Percentiles rank a stretch among this genome's conserved stretches.
Conservation (phyloP, 2,329 filamentous ascomycete genomes). For the Verticillium isaacii region DNA sequence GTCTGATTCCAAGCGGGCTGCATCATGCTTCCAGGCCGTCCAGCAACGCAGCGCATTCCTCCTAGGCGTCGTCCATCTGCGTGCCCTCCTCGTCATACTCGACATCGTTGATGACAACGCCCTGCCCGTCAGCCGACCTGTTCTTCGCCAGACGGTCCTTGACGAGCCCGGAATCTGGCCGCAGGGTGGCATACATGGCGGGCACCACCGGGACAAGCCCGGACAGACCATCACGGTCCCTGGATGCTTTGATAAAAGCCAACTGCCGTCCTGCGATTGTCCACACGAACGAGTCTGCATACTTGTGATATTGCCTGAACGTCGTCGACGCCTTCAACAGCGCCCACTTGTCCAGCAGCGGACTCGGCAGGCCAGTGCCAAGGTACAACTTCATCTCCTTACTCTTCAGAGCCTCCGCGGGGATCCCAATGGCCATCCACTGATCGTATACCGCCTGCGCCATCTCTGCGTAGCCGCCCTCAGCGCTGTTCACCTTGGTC, state of each 20-base stretch:
- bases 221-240: conserved; percentile 6
- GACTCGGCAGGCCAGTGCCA: conserved; percentile 16
- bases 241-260: conserved; percentile 38
- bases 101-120: conserved; percentile 1
- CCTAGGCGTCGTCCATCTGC: conserved; percentile 1
- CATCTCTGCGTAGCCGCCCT: conserved; percentile 18
- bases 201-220: conserved; percentile 27
- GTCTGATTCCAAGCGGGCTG: background rate
- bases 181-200: conserved; percentile 27
- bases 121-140: conserved; percentile 3
- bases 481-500: conserved; percentile 15
- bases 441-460: conserved; percentile 30
- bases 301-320: conserved; percentile 33
- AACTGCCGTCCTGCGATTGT: conserved; percentile 44
- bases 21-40: background rate
- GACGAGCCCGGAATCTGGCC: conserved; percentile 27
- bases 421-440: conserved; percentile 38
- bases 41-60: background rate
- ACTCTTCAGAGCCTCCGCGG: conserved; percentile 13
- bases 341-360: conserved; percentile 35
- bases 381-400: conserved; percentile 17
- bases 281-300: conserved; percentile 34
- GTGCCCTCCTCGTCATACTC: conserved; percentile 6
- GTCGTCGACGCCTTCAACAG: conserved; percentile 45
- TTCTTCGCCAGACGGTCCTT: conserved; percentile 13